A percentile compares a stretch with the other conserved stretches of the same genome.
These are phyloP conservation scores for Yarrowia yakushimensis DNA, from an alignment of 805 yeast species.

Conservation along the genomic window DNA sequence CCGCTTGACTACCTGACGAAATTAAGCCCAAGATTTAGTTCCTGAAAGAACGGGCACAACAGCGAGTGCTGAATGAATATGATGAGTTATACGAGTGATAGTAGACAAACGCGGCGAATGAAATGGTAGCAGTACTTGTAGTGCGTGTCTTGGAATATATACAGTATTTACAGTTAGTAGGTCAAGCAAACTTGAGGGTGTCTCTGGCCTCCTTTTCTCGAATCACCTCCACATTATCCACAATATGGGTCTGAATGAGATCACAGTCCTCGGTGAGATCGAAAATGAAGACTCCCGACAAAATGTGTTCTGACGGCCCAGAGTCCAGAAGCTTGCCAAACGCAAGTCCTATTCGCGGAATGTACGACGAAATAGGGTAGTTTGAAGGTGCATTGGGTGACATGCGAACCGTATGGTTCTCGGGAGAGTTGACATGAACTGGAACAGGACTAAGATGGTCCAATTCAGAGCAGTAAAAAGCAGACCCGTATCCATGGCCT, in stretches of 20 bases:
- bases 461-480: neutral
- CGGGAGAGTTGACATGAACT: neutral
- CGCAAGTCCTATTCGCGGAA: neutral
- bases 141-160: neutral
- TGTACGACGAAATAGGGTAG: neutral
- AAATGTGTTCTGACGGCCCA: conserved; percentile 1
- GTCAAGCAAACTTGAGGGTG: neutral
- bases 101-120: too few species aligned
- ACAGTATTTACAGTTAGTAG: conserved; percentile 21
- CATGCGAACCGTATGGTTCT: neutral
- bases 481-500: neutral
- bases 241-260: conserved; percentile 14
- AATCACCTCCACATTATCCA: conserved; percentile 20
- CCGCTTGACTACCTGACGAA: conserved; percentile 27
- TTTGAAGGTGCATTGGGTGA: neutral
- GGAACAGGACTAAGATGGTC: neutral
- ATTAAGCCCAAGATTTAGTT: neutral
- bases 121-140: too few species aligned
- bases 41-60: neutral
- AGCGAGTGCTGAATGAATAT: too few species aligned
- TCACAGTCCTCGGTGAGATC: conserved; percentile 12
- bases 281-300: conserved; percentile 22
- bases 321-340: neutral
- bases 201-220: neutral
- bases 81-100: too few species aligned